These are phyloP conservation scores for Penicillium malachiteum DNA, from an alignment of 495 filamentous ascomycete genomes.

Conservation along the genomic window DNA sequence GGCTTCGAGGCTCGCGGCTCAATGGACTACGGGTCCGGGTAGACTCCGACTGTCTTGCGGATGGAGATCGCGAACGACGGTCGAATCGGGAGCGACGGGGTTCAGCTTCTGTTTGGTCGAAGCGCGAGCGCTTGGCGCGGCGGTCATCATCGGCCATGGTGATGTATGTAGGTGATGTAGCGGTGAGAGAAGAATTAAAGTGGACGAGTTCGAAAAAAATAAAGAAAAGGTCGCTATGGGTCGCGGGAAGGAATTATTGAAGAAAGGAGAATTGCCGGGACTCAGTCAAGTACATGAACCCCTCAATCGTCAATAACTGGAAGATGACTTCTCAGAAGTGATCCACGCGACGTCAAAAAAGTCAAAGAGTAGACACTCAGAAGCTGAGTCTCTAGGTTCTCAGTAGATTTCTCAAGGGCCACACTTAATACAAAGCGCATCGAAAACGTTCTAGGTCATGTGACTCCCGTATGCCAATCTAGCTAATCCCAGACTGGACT, in stretches of 20 bases:
- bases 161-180: neutral
- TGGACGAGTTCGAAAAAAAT: neutral
- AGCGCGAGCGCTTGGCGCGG: constrained; percentile 82
- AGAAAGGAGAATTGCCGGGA: neutral
- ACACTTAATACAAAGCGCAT: constrained; percentile 7
- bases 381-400: neutral
- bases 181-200: neutral
- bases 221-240: constrained; percentile 17
- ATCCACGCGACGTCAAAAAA: neutral
- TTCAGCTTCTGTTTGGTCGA: constrained; percentile 84
- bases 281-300: too few relatives aligned
- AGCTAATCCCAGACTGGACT: constrained; percentile 3
- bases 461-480: neutral
- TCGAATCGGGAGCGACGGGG: constrained; percentile 78
- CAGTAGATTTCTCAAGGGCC: neutral
- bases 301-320: too few relatives aligned
- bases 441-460: constrained; percentile 7
- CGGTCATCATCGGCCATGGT: constrained; percentile 78
- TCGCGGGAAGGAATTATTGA: constrained; percentile 25
- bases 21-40: constrained; percentile 80
- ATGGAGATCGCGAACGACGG: constrained; percentile 81
- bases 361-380: neutral
- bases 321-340: too few relatives aligned
- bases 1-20: constrained; percentile 55
- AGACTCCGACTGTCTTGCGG: constrained; percentile 57